A percentile compares a stretch with the other conserved stretches of the same genome.
Evolutionary conservation across 192 early-diverging fungal genomes (phyloP).

Genomic region (Podila epigama): DNA sequence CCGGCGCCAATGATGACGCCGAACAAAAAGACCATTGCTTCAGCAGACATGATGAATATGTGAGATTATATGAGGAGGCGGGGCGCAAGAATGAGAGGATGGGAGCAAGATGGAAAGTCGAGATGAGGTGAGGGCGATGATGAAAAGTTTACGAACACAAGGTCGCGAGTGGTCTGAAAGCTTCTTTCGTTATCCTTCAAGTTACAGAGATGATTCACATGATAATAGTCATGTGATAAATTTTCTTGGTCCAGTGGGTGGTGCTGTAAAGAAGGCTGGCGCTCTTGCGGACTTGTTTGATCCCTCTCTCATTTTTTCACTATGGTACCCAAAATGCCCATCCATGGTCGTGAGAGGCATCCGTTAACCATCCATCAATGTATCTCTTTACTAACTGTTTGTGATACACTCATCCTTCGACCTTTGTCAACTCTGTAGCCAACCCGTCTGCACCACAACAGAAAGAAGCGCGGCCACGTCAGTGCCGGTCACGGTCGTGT

Average conservation of each 20-base stretch:
- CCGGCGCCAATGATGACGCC: slow-evolving; percentile 90
- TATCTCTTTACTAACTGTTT: slow-evolving; percentile 4
- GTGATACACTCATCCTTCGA: neutral
- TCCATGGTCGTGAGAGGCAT: neutral
- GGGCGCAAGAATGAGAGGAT: slow-evolving; percentile 1
- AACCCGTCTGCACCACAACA: slow-evolving; percentile 84
- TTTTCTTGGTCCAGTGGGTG: too few species aligned
- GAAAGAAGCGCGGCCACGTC: slow-evolving; percentile 99
- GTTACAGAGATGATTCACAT: too few species aligned
- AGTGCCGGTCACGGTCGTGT: slow-evolving; percentile 99
- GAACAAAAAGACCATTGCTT: slow-evolving; percentile 87
- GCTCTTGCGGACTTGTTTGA: neutral
- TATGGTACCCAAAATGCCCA: slow-evolving; percentile 16
- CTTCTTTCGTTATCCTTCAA: too few species aligned
- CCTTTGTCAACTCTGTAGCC: slow-evolving; percentile 56
- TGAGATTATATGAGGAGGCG: neutral
- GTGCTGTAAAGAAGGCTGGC: neutral
- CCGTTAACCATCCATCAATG: slow-evolving; percentile 22
- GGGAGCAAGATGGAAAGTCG: neutral
- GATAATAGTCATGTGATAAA: too few species aligned
- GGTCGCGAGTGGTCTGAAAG: neutral
- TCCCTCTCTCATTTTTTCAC: slow-evolving; percentile 28
- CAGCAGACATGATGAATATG: slow-evolving; percentile 58
- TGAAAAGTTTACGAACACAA: neutral
- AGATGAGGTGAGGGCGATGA: neutral